These are phyloP conservation scores for Podospora conica DNA, from an alignment of 495 filamentous ascomycete species.

Conservation along the genomic window DNA sequence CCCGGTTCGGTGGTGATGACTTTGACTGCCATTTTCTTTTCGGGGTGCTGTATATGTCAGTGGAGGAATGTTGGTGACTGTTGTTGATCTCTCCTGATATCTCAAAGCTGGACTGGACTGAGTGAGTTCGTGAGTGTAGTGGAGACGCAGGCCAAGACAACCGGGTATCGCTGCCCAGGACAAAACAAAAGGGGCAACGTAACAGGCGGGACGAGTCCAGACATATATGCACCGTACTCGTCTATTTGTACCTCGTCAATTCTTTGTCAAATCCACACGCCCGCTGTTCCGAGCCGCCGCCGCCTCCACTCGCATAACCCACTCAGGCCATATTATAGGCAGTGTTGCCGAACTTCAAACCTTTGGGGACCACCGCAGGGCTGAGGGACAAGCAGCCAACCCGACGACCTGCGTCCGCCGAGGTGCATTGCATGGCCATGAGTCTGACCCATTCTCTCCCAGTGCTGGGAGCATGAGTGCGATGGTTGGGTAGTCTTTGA, in stretches of 20 bases:
- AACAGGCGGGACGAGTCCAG: not conserved
- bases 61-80: not conserved
- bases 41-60: not conserved
- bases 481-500: no score
- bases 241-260: not conserved
- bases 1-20: constrained; percentile 31
- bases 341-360: not conserved
- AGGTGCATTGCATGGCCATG: not conserved
- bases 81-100: not conserved
- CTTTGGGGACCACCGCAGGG: not conserved
- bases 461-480: not conserved
- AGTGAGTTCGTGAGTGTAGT: not conserved
- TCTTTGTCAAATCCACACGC: not conserved
- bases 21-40: constrained; percentile 26
- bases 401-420: not conserved
- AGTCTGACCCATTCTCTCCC: not conserved
- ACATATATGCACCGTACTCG: not conserved
- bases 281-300: not conserved
- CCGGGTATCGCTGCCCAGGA: not conserved
- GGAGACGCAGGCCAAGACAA: not conserved
- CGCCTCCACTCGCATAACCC: not conserved
- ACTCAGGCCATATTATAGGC: not conserved
- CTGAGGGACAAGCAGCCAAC: not conserved
- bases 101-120: not conserved
- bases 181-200: not conserved